Evolutionary conservation across 2,329 filamentous ascomycete genomes (phyloP).

Genomic region (Botrytis fragariae): DNA sequence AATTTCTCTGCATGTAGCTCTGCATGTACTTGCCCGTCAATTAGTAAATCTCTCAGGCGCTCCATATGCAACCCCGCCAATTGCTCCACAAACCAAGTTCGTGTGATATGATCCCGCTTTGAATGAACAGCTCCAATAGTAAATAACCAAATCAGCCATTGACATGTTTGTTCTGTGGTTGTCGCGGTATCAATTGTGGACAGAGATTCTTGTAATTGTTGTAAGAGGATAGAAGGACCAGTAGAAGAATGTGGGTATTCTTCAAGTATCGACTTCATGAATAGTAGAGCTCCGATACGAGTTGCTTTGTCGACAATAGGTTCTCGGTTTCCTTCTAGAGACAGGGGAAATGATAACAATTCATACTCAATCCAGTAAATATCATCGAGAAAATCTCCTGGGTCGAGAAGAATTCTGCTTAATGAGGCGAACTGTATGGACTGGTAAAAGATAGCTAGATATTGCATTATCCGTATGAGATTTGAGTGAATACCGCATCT

Average conservation of each 20-base stretch:
- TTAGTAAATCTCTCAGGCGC: not conserved
- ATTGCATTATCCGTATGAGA: slow-evolving; percentile 22
- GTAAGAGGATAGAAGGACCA: slow-evolving; percentile 25
- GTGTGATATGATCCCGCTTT: not conserved
- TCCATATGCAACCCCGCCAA: slow-evolving; percentile 14
- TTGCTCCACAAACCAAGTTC: slow-evolving; percentile 14
- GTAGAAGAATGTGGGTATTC: slow-evolving; percentile 27
- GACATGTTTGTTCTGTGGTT: not conserved
- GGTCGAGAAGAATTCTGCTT: slow-evolving; percentile 18
- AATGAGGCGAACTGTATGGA: slow-evolving; percentile 22
- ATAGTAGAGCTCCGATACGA: slow-evolving; percentile 26
- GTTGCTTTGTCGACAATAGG: slow-evolving; percentile 23
- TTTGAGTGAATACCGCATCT: slow-evolving; percentile 9
- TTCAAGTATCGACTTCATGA: slow-evolving; percentile 28
- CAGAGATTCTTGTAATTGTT: slow-evolving; percentile 23
- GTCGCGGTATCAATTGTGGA: slow-evolving; percentile 12
- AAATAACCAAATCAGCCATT: slow-evolving; percentile 14
- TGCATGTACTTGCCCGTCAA: slow-evolving; percentile 2
- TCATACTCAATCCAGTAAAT: slow-evolving; percentile 28
- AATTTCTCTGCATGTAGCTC: not conserved
- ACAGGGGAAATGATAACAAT: slow-evolving; percentile 25
- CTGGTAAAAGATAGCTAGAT: slow-evolving; percentile 26
- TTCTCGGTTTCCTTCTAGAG: not conserved
- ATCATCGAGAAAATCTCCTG: slow-evolving; percentile 25
- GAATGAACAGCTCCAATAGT: slow-evolving; percentile 15